Evolutionary conservation across 352 stramenopile genomes (phyloP).

Genomic region (Blastocystis sp.): DNA sequence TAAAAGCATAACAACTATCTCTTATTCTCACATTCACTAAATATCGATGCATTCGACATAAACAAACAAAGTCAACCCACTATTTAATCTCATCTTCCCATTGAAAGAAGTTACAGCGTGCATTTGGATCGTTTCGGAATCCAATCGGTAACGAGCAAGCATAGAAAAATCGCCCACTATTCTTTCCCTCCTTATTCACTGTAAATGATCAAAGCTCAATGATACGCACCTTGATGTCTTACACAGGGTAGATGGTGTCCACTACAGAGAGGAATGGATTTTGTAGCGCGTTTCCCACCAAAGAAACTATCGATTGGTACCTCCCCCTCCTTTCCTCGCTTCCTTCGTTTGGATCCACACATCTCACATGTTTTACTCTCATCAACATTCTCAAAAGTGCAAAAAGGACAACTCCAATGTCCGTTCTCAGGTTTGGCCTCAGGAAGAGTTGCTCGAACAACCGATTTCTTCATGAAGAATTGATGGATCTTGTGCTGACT

Average conservation of each 20-base stretch:
- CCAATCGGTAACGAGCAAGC: neutral
- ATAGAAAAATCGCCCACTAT: slow-evolving; percentile 40
- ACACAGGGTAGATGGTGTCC: neutral
- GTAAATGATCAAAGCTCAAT: neutral
- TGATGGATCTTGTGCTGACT: slow-evolving; percentile 3
- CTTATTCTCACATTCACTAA: neutral
- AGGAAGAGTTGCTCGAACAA: neutral
- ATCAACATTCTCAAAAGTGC: neutral
- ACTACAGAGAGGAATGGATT: neutral
- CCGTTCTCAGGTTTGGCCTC: neutral
- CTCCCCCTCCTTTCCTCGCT: neutral
- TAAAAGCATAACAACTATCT: neutral
- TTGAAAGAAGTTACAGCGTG: slow-evolving; percentile 81
- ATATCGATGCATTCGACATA: slow-evolving; percentile 1
- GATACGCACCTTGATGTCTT: slow-evolving; percentile 10
- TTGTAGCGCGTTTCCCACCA: neutral
- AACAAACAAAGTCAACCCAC: neutral
- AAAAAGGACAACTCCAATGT: neutral
- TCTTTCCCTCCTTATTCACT: slow-evolving; percentile 32
- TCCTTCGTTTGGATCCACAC: neutral
- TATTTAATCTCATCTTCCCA: slow-evolving; percentile 72
- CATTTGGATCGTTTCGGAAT: slow-evolving; percentile 73
- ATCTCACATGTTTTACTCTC: neutral
- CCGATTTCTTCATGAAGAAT: neutral
- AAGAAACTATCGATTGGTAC: neutral